Evolutionary conservation across 2,329 filamentous ascomycete species (phyloP).

Genomic region (Grosmannia huntii): DNA sequence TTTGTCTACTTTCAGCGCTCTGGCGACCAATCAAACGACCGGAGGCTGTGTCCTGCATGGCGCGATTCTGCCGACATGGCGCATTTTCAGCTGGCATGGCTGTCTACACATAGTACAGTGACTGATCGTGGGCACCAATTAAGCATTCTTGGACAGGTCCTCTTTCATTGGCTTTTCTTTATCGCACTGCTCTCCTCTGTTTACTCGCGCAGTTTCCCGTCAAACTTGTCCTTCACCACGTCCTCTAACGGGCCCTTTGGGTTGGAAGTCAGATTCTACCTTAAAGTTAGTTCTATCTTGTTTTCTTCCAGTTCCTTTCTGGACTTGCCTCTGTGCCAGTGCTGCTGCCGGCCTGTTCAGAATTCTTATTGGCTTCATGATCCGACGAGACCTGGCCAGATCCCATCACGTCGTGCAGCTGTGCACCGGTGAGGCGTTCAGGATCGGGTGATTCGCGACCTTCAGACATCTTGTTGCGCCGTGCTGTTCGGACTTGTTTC

Average conservation of each 20-base stretch:
- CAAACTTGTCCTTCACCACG: conserved; percentile 44
- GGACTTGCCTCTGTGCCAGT: conserved; percentile 5
- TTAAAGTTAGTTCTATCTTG: neutral
- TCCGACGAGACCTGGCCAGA: conserved; percentile 42
- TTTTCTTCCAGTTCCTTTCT: neutral
- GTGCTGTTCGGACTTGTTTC: conserved; percentile 9
- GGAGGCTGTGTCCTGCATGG: no score
- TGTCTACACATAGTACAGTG: no score
- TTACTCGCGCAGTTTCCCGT: neutral
- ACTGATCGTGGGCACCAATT: neutral
- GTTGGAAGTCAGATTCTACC: conserved; percentile 48
- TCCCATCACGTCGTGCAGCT: conserved; percentile 46
- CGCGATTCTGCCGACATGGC: neutral
- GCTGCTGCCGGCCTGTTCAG: neutral
- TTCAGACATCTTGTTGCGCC: conserved; percentile 46
- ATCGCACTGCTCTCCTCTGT: neutral
- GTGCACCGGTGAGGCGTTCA: conserved; percentile 50
- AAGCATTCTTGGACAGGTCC: neutral
- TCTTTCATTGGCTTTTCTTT: neutral
- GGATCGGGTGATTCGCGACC: conserved; percentile 71
- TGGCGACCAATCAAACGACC: no score
- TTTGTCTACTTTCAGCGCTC: neutral
- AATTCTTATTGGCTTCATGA: conserved; percentile 32
- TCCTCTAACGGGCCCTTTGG: conserved; percentile 52
- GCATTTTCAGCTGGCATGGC: neutral